Evolutionary conservation across 164 flowering plant genomes (phyloP), one percentile per base, ranked within the genome.

Genomic region (Santalum album): DNA sequence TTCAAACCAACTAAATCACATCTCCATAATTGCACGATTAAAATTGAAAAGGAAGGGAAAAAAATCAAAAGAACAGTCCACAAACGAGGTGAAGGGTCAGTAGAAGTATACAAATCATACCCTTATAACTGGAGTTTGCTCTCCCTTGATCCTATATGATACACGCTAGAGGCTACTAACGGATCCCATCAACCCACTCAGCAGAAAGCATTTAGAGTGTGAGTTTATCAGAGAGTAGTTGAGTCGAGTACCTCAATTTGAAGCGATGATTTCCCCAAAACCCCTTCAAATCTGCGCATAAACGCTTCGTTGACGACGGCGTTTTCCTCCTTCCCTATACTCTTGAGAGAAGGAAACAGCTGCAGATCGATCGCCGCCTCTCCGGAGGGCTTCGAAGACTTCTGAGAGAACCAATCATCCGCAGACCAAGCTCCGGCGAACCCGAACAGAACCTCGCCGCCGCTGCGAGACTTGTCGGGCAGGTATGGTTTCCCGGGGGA

Each of bases 301-400:
- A 85, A 87, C 11, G 82, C 76, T 24, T 53, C 64, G 58, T 83
- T 80, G 10, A 81, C 80, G 10, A 39, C 15, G 0, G 86, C 90
- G 20, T 54, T 7, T 45, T 74, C 74, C 44, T 70, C 71, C 27
- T 48, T 71, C 26, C 86, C 78, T 12, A 87, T 49, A 27, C 71
- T 66, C 62, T 63, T 67, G 0, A 85, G 71, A 17, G 80, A 86
- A 32, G 83, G 85, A 60, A 79, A 77, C 35, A 61, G 24, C 1
- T 17, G 15, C 3, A n/a, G 53, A 60, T 76, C 55, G 43, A 79
- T 72, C 50, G 60, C 60, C 0, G 68, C 60, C 16, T 60, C 69
- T 27, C 83, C 83, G 35, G 74, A 80, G 3, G 84, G 61, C 3
- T 27, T 50, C 27, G 73, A 80, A 7, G 83, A 59, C 3, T 25